phyloP scores from a whole-genome alignment of 1,139 yeast species.

The Dujonia santamariae region DNA sequence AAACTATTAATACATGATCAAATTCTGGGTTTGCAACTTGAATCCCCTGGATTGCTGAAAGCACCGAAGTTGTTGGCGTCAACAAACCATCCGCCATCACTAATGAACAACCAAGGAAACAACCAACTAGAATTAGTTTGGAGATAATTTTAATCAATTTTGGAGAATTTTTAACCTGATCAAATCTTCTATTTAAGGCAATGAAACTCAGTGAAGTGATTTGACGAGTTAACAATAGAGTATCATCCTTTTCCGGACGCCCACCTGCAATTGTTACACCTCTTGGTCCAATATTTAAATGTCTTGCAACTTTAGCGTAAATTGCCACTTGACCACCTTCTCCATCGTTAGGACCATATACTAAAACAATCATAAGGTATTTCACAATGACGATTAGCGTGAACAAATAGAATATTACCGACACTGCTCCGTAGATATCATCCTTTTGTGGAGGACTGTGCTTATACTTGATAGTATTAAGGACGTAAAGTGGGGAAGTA shows the following conservation, averaged over 20 bases:
- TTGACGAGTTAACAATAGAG: slow-evolving; percentile 37
- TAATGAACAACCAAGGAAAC: slow-evolving; percentile 54
- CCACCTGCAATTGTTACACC: slow-evolving; percentile 44
- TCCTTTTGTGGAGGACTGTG: slow-evolving; percentile 25
- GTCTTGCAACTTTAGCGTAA: slow-evolving; percentile 52
- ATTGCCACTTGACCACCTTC: slow-evolving; percentile 65
- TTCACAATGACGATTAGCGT: slow-evolving; percentile 51
- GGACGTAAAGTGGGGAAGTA: slow-evolving; percentile 56
- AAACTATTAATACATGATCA: slow-evolving; percentile 37
- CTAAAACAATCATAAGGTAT: slow-evolving; percentile 46
- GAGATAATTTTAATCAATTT: slow-evolving; percentile 25
- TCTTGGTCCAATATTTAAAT: slow-evolving; percentile 44
- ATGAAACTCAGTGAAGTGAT: slow-evolving; percentile 33
- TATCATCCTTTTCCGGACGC: slow-evolving; percentile 24
- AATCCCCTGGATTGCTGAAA: slow-evolving; percentile 50
- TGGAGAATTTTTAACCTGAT: slow-evolving; percentile 21
- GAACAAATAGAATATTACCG: slow-evolving; percentile 54
- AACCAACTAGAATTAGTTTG: slow-evolving; percentile 29
- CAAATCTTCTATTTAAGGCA: slow-evolving; percentile 11
- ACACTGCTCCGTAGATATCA: slow-evolving; percentile 50
- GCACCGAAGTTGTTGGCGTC: slow-evolving; percentile 61
- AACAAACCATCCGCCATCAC: slow-evolving; percentile 58
- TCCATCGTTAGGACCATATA: slow-evolving; percentile 52
- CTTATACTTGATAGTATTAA: slow-evolving; percentile 41
- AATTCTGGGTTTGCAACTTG: slow-evolving; percentile 45